Base-by-base conservation (phyloP, 1,284 basidiomycete genomes). In the Coniophora puteana region DNA sequence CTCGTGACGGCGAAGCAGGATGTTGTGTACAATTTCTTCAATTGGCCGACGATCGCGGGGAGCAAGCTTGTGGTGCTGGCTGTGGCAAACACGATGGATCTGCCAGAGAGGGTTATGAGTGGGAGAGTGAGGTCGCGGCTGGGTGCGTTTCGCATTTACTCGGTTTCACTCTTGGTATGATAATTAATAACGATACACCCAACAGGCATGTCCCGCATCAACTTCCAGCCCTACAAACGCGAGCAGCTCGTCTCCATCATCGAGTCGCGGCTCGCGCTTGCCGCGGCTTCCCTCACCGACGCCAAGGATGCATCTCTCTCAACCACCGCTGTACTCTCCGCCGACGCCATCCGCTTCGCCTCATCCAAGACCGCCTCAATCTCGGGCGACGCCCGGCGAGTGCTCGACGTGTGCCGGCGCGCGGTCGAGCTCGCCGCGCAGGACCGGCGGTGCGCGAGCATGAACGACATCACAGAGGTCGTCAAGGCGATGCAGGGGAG, bases 1-100 rank as follows among this genome's bases (percentile, higher is more conserved):
- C 76, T 99, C 24, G 82, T 99, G 49, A 98, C 95, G 0, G 73
- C 86, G 17, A 95, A 96, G 58, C 95, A 99, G 64, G 94, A 98
- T 51, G 95, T 99, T 3, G 89, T 99, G 29, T 99, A 99, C 68
- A 98, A 98, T 61, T 95, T 99, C 66, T 99, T 99, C 76, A 98
- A 98, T 61, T 99, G 96, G 95, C 96, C 95, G 1, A 94, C 92
- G 8, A 72, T 95, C 44, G 76, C 80, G 1, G 83, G 83, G 12
- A 91, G 89, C 41, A 87, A 89, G 56, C 75, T 99, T 12, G 84
- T 98, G 38, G 95, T 99, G 2, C 79, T 99, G 40, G 96, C 96
- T 0, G 93, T 99, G 1, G 96, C 96, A 10, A 99, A 99, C 61
- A 94, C 95, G 20, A 96, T 98, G 89, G 95, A 99, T 58, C 71